Base-by-base conservation (phyloP, 805 yeast genomes). In the Maudiozyma bulderi region DNA sequence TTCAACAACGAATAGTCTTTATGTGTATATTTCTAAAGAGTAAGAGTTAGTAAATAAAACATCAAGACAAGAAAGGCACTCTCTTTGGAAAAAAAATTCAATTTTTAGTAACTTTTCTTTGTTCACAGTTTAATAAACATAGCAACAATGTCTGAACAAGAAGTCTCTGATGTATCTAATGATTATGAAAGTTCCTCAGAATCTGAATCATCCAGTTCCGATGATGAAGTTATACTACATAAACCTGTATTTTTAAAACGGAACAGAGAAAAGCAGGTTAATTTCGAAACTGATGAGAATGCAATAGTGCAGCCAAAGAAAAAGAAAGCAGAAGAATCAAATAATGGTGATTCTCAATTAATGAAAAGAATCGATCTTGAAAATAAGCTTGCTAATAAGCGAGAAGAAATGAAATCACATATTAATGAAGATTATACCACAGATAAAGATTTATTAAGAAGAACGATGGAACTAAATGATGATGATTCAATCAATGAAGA, bases 191-290 rank as follows among this genome's bases (percentile, higher is more conserved):
- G 20, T 14, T 40, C 43, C 13, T 28, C 32, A 28, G 8, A 8
- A 11, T n/a, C 26, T 3, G 11, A 9, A 15, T 11, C 13, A 1
- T 28, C 33, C 8, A 42, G 44, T 28, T 47, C 55, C 43, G 57
- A 54, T 11, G 59, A 55, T 4, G 62, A 58, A 4, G 46, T 57
- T 8, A 45, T 42, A 11, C 48, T 62, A 6, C 60, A 58, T 40
- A 58, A 59, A 45, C 67, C 69, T n/a, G 52, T 58, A 6, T 57
- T 60, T 31, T 44, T 62, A 13, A 57, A 53, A 43, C 54, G 49
- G 37, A 9, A 20, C 10, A 7, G 29, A 35, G 28, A 30, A 8
- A 7, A 13, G 10, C 6, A 38, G n/a, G 8, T 35, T n/a, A 13
- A 35, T 13, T n/a, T 35, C n/a, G 38, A 35, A 15, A 14, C 40